phyloP scores from a whole-genome alignment of 768 basidiomycete genomes.

The Agaricus sinodeliciosus region DNA sequence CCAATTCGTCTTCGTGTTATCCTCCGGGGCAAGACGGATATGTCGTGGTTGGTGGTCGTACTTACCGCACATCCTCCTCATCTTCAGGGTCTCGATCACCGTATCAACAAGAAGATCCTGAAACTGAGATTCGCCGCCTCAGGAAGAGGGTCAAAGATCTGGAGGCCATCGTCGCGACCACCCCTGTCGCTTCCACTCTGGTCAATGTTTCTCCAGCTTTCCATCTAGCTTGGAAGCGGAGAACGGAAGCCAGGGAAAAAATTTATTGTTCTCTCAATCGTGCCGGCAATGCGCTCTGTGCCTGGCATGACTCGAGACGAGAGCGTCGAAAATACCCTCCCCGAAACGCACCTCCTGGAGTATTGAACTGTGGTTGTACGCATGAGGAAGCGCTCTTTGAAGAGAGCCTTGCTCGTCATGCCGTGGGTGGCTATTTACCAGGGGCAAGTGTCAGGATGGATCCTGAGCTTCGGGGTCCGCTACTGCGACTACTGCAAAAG shows the following conservation, averaged over 20 bases:
- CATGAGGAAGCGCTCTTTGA: constrained; percentile 83
- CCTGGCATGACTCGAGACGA: constrained; percentile 86
- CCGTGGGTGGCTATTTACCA: constrained; percentile 76
- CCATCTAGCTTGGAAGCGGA: constrained; percentile 59
- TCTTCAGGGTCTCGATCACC: constrained; percentile 7
- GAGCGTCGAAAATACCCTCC: constrained; percentile 75
- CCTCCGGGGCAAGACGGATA: constrained; percentile 14
- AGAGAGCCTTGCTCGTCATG: constrained; percentile 72
- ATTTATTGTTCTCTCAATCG: constrained; percentile 79
- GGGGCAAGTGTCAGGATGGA: constrained; percentile 88
- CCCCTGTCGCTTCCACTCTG: constrained; percentile 21
- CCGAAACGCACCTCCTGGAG: constrained; percentile 70
- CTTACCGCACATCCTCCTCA: not conserved
- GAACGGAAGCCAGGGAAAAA: constrained; percentile 66
- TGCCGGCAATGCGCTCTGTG: constrained; percentile 82
- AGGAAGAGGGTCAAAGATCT: constrained; percentile 50
- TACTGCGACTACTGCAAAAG: constrained; percentile 62
- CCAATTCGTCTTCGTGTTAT: constrained; percentile 22
- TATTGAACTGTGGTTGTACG: constrained; percentile 83
- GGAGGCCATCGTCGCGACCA: constrained; percentile 10
- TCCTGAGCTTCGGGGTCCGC: constrained; percentile 75
- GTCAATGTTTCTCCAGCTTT: constrained; percentile 38
- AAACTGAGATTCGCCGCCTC: constrained; percentile 50
- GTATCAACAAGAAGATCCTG: constrained; percentile 16
- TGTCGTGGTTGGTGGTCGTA: not conserved